phyloP scores from a whole-genome alignment of 2,329 filamentous ascomycete species.

The Clonostachys rosea region DNA sequence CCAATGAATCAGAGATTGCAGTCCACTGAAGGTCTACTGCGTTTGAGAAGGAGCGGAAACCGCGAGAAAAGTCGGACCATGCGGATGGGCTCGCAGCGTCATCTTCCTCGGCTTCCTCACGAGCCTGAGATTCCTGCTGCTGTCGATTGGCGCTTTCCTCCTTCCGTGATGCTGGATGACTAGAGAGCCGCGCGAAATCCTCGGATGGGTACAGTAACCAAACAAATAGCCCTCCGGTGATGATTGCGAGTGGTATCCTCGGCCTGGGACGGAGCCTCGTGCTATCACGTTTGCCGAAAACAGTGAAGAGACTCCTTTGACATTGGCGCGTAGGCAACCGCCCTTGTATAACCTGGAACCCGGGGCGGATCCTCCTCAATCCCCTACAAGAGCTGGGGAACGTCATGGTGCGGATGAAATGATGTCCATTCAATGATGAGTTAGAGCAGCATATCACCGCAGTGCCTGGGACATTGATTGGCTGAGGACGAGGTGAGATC shows the following conservation, averaged over 20 bases:
- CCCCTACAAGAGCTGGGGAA: no score
- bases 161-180: not conserved
- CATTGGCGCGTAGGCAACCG: no score
- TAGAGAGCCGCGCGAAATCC: constrained; percentile 30
- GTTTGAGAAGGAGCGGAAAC: constrained; percentile 48
- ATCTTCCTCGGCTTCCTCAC: constrained; percentile 9
- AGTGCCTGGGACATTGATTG: no score
- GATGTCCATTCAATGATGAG: no score
- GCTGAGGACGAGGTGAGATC: no score
- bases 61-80: constrained; percentile 41
- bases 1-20: constrained; percentile 52
- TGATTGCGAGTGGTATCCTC: constrained; percentile 20
- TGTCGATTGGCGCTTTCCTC: constrained; percentile 1
- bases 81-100: constrained; percentile 24
- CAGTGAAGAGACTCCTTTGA: no score
- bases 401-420: no score
- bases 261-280: no score
- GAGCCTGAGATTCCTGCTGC: not conserved
- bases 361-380: no score
- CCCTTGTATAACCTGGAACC: no score
- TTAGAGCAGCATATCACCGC: no score
- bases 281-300: no score
- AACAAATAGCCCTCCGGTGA: constrained; percentile 28
- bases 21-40: constrained; percentile 52
- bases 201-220: constrained; percentile 39